Evolutionary conservation across 2,329 filamentous ascomycete species (phyloP).

Genomic region (Helicocarpus griseus): DNA sequence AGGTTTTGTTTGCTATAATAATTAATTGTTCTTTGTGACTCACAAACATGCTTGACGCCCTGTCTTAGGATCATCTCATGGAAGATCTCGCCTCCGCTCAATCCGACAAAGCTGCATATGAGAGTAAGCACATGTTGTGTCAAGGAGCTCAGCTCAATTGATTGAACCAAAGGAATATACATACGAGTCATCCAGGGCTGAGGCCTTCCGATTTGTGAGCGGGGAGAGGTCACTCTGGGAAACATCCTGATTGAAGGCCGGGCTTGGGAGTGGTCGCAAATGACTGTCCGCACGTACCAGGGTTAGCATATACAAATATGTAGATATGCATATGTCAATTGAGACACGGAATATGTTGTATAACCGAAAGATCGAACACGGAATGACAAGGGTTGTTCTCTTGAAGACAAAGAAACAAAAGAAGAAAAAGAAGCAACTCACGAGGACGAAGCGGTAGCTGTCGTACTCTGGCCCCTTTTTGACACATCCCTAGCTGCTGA

Average conservation of each 20-base stretch:
- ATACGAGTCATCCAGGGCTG: constrained; percentile 72
- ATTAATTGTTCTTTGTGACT: constrained; percentile 32
- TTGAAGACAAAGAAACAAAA: not conserved
- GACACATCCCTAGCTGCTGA: constrained; percentile 18
- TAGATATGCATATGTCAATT: not conserved
- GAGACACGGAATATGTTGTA: not conserved
- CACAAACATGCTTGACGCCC: constrained; percentile 88
- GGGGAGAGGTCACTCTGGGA: constrained; percentile 57
- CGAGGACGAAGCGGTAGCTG: constrained; percentile 40
- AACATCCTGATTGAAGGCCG: constrained; percentile 46
- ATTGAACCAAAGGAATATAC: constrained; percentile 34
- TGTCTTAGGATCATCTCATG: constrained; percentile 98
- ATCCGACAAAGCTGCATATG: constrained; percentile 67
- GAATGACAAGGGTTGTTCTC: too few relatives aligned
- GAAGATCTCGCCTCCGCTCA: constrained; percentile 92
- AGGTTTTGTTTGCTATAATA: not conserved
- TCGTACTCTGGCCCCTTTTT: constrained; percentile 37
- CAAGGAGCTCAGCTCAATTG: not conserved
- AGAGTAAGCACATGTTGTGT: not conserved
- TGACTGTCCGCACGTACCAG: constrained; percentile 32
- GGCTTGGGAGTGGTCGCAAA: constrained; percentile 50
- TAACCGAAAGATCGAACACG: not conserved
- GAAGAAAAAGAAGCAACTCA: constrained; percentile 32
- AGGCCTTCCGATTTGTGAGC: constrained; percentile 49
- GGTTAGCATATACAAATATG: not conserved